These are phyloP conservation scores for Glycine latifolia DNA, from an alignment of 306 rosid species.

Conservation along the genomic window DNA sequence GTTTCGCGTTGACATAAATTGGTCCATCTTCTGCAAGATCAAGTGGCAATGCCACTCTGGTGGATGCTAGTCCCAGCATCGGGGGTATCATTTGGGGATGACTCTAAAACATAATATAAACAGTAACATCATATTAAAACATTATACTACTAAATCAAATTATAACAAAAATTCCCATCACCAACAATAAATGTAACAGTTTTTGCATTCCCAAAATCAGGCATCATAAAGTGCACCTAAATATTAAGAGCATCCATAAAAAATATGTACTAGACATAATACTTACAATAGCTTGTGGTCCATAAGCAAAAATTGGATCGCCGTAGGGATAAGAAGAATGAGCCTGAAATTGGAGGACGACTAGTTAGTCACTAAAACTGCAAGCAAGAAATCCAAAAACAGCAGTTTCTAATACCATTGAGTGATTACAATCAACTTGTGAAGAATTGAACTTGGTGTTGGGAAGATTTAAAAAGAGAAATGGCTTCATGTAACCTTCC, in stretches of 20 bases:
- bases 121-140: conserved; percentile 5
- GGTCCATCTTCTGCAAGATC: conserved; percentile 89
- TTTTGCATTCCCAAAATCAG: conserved; percentile 1
- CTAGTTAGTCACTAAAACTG: conserved; percentile 35
- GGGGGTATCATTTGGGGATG: conserved; percentile 59
- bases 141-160: conserved; percentile 2
- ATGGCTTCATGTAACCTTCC: conserved; percentile 66
- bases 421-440: conserved; percentile 55
- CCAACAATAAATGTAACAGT: not conserved
- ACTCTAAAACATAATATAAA: conserved; percentile 43
- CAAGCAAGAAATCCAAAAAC: conserved; percentile 27
- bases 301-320: conserved; percentile 71
- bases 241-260: conserved; percentile 22
- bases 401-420: conserved; percentile 65
- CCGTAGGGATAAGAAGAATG: conserved; percentile 60
- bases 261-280: conserved; percentile 21
- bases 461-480: conserved; percentile 51
- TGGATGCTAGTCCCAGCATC: conserved; percentile 67
- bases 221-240: not conserved
- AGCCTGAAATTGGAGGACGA: conserved; percentile 58
- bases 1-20: conserved; percentile 89
- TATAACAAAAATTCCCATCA: not conserved
- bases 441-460: conserved; percentile 52
- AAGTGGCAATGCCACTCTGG: conserved; percentile 75
- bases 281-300: conserved; percentile 71